Evolutionary conservation across 257 asterid species (phyloP).

Genomic region (Nicotiana undulata): DNA sequence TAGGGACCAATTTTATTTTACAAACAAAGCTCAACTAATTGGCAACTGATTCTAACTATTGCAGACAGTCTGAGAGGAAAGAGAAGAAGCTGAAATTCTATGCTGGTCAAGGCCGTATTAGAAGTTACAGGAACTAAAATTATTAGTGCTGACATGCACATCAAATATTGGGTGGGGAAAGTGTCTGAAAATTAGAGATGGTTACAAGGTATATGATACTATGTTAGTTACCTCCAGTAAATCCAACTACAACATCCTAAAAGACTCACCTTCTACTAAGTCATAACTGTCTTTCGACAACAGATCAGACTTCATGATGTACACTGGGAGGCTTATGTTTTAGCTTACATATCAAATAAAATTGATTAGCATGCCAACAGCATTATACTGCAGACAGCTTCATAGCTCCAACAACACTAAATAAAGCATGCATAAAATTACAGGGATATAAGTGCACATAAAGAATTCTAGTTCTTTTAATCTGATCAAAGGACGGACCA

Average conservation of each 20-base stretch:
- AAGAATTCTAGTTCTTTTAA: conserved; percentile 1
- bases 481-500: not conserved
- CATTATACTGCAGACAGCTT: not conserved
- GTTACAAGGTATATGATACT: not conserved
- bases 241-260: not conserved
- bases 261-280: not conserved
- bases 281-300: not conserved
- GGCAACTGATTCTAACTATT: not conserved
- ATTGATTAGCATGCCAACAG: not conserved
- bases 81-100: not conserved
- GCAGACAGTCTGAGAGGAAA: not conserved
- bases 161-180: not conserved
- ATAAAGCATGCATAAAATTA: not conserved
- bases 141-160: not conserved
- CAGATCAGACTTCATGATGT: not conserved
- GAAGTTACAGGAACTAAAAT: not conserved
- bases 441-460: not conserved
- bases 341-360: not conserved
- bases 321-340: not conserved
- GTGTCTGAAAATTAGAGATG: not conserved
- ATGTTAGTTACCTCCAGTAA: not conserved
- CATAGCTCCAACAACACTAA: not conserved
- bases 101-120: not conserved
- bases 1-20: too few species aligned
- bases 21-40: too few species aligned